Evolutionary conservation across 225 moss, liverwort and hornwort genomes (phyloP).

Genomic region (Polytrichum formosum): DNA sequence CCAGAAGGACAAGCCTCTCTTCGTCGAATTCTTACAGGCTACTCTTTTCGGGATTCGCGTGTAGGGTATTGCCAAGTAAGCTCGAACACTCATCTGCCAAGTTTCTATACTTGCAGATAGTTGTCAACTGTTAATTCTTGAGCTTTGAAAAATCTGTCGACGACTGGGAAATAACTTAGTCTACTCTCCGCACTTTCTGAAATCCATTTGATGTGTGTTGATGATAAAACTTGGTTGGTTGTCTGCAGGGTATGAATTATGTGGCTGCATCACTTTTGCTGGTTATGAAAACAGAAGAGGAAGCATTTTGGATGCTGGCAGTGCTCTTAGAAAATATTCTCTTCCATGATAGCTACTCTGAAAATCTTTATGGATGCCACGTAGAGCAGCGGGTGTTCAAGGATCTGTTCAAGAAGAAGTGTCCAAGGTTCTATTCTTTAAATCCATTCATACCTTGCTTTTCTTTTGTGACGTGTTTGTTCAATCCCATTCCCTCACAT

Average conservation of each 20-base stretch:
- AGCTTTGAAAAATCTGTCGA: not conserved
- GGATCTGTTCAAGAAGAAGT: constrained; percentile 85
- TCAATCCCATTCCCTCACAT: not conserved
- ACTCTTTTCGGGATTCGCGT: constrained; percentile 90
- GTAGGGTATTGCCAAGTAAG: constrained; percentile 97
- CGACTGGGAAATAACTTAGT: not conserved
- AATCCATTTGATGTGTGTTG: not conserved
- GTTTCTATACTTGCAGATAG: not conserved
- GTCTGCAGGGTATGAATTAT: constrained; percentile 88
- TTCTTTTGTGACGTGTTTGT: not conserved
- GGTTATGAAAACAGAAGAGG: constrained; percentile 96
- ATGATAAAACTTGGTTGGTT: constrained; percentile 10
- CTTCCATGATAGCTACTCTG: constrained; percentile 87
- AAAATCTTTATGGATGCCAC: constrained; percentile 89
- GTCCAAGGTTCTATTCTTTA: constrained; percentile 57
- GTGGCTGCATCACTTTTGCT: constrained; percentile 81
- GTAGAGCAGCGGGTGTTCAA: constrained; percentile 96
- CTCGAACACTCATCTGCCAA: not conserved
- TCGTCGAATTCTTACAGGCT: constrained; percentile 85
- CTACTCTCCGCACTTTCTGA: not conserved
- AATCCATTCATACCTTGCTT: not conserved
- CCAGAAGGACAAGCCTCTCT: constrained; percentile 82
- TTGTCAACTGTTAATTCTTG: not conserved
- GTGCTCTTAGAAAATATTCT: constrained; percentile 83
- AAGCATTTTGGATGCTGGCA: constrained; percentile 97